Base-by-base conservation (phyloP, 2,329 filamentous ascomycete species). In the Clarireedia homoeocarpa region DNA sequence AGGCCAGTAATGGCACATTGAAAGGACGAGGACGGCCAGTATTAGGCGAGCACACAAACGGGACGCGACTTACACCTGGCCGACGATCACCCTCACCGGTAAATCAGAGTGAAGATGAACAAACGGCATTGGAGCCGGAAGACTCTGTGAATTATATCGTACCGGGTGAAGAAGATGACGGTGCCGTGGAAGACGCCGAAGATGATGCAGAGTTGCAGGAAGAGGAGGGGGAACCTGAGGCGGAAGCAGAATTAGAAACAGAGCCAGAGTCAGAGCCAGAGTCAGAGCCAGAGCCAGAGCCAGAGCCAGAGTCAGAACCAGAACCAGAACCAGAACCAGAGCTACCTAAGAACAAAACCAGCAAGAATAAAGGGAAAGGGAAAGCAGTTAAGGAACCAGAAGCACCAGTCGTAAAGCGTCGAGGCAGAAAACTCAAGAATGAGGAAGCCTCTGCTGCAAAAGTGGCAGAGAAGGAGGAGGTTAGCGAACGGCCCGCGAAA, bases 41-140 rank as follows among this genome's bases (percentile, higher is more conserved):
- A 34, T 23, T 54, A 38, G 38, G 44, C 7, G 64, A 60, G 39
- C 58, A 65, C 20, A 59, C 56, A 3, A 63, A 63, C 48, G 59
- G 58, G n/a, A 62, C 59, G 26, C 58, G 59, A 38, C 56, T 61
- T 26, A 55, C 56, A 5, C 59, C 59, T 26, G 45, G 48, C 24
- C 47, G 50, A 54, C 45, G 58, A 40, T 49, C 47, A 5, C 49
- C 47, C 12, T 39, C 55, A 39, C 42, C 46, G 14, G 50, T 55
- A 9, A 44, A 67, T 15, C 66, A 69, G n/a, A 64, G 67, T 9
- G 63, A 67, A 3, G 69, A 71, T 12, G 62, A 65, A 26, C 60
- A 63, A 15, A 44, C 81, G 81, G 77, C 77, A 79, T 24, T 74
- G 81, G 55, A 78, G 71, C 53, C 60, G n/a, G 57, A 48, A 27